Percentiles rank a stretch among this genome's conserved stretches.
Evolutionary conservation across 176 grass and related monocot species (phyloP).

Genomic region (Miscanthus lutarioriparius): DNA sequence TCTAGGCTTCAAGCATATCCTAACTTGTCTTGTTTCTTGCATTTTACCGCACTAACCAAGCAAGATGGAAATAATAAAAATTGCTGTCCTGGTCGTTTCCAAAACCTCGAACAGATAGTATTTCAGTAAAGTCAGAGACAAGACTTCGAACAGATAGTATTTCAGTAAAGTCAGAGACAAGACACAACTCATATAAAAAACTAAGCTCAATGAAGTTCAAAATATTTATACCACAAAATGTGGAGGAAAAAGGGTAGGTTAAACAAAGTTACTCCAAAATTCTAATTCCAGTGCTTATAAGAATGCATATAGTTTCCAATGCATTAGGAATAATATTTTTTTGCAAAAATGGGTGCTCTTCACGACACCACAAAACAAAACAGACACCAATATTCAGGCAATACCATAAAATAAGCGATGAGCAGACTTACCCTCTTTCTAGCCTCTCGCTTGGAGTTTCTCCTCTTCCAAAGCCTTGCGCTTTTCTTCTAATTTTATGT

Average conservation of each 20-base stretch:
- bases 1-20: not conserved
- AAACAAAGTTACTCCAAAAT: not conserved
- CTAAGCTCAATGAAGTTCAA: not conserved
- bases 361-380: not conserved
- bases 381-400: not conserved
- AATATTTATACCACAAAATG: not conserved
- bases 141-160: not conserved
- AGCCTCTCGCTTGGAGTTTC: constrained; percentile 60
- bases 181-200: not conserved
- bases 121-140: not conserved
- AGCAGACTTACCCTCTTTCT: constrained; percentile 54
- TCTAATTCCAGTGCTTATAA: not conserved
- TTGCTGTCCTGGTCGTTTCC: not conserved
- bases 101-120: not conserved
- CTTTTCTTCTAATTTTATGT: constrained; percentile 84
- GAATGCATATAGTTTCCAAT: constrained; percentile 6
- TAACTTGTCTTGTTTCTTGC: not conserved
- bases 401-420: not conserved
- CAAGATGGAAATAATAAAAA: constrained; percentile 14
- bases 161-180: constrained; percentile 21
- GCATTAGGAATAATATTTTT: not conserved
- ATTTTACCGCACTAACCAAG: not conserved
- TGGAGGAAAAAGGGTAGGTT: not conserved
- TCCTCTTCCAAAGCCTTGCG: constrained; percentile 72
- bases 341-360: not conserved